Conservation (phyloP, 768 basidiomycete genomes). For the Hygrocybe coccinea region DNA sequence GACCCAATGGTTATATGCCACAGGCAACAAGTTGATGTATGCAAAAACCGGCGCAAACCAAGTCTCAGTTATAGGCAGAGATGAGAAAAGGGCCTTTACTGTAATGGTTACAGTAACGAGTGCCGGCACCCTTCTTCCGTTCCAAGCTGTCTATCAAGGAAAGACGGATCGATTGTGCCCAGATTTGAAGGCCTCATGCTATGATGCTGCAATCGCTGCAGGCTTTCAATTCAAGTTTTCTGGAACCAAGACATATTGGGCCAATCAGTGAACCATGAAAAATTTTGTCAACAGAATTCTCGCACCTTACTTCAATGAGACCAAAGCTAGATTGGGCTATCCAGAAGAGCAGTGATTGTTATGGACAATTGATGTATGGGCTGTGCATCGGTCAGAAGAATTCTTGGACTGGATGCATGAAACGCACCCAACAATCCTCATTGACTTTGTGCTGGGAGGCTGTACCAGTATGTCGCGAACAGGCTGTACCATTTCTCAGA, state of each 20-base stretch:
- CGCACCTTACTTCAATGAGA: constrained; percentile 17
- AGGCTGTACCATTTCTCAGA: too few relatives aligned
- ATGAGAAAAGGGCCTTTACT: constrained; percentile 39
- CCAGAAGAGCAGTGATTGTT: constrained; percentile 21
- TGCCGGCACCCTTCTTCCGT: constrained; percentile 25
- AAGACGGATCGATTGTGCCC: constrained; percentile 22
- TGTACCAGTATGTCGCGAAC: constrained; percentile 32
- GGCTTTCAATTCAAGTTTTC: constrained; percentile 22
- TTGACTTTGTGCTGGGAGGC: constrained; percentile 32
- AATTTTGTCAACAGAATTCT: constrained; percentile 21
- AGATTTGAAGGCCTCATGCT: neutral
- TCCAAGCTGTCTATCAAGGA: constrained; percentile 34
- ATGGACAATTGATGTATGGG: constrained; percentile 33
- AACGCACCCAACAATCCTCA: constrained; percentile 24
- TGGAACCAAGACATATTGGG: constrained; percentile 24
- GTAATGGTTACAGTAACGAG: constrained; percentile 26
- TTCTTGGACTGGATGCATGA: constrained; percentile 32
- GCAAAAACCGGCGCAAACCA: constrained; percentile 7
- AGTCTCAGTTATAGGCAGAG: constrained; percentile 28
- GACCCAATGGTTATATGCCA: constrained; percentile 31
- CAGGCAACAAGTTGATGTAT: constrained; percentile 27
- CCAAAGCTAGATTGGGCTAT: constrained; percentile 11
- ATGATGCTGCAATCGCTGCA: constrained; percentile 17
- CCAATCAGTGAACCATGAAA: constrained; percentile 22
- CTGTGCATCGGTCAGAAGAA: constrained; percentile 34